A percentile compares a stretch with the other conserved stretches of the same genome.
Evolutionary conservation across 805 yeast species (phyloP).

Genomic region (Komagataella populi): DNA sequence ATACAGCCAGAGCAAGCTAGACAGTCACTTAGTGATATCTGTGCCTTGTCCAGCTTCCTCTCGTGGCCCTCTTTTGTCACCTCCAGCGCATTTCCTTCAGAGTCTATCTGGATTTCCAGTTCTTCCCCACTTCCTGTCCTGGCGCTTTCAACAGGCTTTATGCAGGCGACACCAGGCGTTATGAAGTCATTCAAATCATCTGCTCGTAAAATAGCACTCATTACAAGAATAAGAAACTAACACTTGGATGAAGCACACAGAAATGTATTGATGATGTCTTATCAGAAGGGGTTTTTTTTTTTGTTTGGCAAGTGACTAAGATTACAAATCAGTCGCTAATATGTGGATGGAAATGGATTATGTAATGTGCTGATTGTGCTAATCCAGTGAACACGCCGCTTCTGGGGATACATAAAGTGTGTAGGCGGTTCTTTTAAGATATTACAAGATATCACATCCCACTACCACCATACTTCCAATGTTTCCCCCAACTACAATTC

Average conservation of each 20-base stretch:
- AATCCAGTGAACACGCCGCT: neutral
- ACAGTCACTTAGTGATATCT: constrained; percentile 83
- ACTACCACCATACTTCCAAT: no score
- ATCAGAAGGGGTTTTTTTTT: neutral
- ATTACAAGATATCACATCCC: no score
- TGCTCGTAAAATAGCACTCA: constrained; percentile 83
- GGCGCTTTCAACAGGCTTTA: constrained; percentile 60
- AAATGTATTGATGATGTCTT: neutral
- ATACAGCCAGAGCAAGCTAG: constrained; percentile 95
- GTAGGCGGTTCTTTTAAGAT: no score
- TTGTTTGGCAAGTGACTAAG: neutral
- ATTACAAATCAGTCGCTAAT: neutral
- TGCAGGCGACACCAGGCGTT: constrained; percentile 88
- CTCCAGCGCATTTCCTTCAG: constrained; percentile 49
- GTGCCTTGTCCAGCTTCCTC: constrained; percentile 57
- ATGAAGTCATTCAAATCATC: constrained; percentile 92
- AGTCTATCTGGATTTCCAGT: constrained; percentile 44
- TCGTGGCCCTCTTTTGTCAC: constrained; percentile 45
- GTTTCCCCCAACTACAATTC: no score
- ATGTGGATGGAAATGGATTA: neutral
- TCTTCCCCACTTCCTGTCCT: constrained; percentile 19
- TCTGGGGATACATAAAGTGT: neutral
- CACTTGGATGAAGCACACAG: neutral
- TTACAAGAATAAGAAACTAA: constrained; percentile 12
- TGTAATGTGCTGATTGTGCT: neutral